phyloP scores from a whole-genome alignment of 2,329 filamentous ascomycete species.

The Beauveria scarabaeidicola region DNA sequence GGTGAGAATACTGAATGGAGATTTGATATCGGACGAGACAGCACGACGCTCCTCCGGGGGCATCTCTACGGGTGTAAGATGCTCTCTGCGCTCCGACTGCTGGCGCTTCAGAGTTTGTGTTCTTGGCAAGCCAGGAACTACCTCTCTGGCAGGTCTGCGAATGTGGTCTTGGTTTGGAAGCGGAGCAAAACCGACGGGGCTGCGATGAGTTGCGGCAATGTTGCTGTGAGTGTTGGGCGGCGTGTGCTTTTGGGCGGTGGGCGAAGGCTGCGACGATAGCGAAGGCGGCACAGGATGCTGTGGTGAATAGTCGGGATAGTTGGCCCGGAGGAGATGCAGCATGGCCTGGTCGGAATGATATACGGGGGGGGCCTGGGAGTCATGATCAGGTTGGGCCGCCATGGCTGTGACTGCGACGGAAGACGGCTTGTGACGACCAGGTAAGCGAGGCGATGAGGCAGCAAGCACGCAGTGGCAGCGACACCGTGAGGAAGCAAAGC shows the following conservation, averaged over 20 bases:
- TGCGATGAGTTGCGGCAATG: slow-evolving; percentile 13
- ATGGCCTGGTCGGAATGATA: slow-evolving; percentile 5
- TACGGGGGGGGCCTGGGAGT: not conserved
- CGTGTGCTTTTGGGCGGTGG: not conserved
- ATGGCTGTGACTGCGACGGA: not conserved
- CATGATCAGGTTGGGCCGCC: slow-evolving; percentile 5
- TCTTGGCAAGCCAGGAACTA: slow-evolving; percentile 71
- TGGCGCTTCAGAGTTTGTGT: slow-evolving; percentile 74
- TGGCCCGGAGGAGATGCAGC: not conserved
- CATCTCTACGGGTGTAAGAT: slow-evolving; percentile 57
- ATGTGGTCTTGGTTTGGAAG: not conserved
- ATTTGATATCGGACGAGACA: slow-evolving; percentile 48
- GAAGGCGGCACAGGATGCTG: not conserved
- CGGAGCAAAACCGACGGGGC: not conserved
- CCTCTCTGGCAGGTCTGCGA: slow-evolving; percentile 32
- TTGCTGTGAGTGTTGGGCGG: slow-evolving; percentile 29
- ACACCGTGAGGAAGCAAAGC: not conserved
- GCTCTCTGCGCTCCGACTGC: slow-evolving; percentile 69
- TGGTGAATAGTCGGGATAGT: not conserved
- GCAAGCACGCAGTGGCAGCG: not conserved
- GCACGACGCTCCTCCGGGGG: slow-evolving; percentile 62
- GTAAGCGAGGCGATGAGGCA: not conserved
- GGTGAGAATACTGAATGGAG: not conserved
- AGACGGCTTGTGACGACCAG: not conserved
- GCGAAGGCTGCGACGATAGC: not conserved